These are phyloP conservation scores for Agapanthus africanus DNA, from an alignment of 106 monocot genomes.

Conservation along the genomic window DNA sequence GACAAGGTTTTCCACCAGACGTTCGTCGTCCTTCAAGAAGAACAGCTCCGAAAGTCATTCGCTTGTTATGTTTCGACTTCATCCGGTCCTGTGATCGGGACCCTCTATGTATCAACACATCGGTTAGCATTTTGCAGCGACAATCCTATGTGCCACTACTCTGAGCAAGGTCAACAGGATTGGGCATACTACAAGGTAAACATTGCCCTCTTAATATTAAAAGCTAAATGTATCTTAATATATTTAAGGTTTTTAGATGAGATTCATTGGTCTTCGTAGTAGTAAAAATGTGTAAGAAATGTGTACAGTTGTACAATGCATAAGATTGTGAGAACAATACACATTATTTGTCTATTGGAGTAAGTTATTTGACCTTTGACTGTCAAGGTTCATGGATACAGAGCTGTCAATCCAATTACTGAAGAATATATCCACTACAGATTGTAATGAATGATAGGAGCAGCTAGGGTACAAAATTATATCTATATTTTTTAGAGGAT, in stretches of 20 bases:
- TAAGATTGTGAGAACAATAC: background rate
- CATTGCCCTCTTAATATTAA: background rate
- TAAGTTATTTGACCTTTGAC: background rate
- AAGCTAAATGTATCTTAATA: background rate
- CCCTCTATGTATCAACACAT: slow-evolving; percentile 55
- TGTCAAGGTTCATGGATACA: no score
- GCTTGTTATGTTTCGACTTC: slow-evolving; percentile 85
- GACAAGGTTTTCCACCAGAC: slow-evolving; percentile 61
- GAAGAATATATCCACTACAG: no score
- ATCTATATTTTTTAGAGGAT: no score
- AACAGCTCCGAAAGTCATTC: slow-evolving; percentile 60
- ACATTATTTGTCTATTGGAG: no score
- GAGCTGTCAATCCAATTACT: no score
- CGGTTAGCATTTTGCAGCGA: slow-evolving; percentile 82
- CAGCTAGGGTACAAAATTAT: no score
- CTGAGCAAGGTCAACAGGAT: slow-evolving; percentile 35
- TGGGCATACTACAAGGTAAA: slow-evolving; percentile 64
- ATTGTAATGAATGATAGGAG: no score
- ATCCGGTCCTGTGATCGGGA: slow-evolving; percentile 86
- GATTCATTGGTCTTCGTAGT: background rate
- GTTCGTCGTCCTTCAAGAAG: slow-evolving; percentile 52
- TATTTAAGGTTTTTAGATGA: background rate
- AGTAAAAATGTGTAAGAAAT: background rate
- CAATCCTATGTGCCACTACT: slow-evolving; percentile 35
- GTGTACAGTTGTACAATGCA: no score